A percentile compares a stretch with the other conserved stretches of the same genome.
Conservation (phyloP, 1,284 basidiomycete species). For the Termitomyces sp. region DNA sequence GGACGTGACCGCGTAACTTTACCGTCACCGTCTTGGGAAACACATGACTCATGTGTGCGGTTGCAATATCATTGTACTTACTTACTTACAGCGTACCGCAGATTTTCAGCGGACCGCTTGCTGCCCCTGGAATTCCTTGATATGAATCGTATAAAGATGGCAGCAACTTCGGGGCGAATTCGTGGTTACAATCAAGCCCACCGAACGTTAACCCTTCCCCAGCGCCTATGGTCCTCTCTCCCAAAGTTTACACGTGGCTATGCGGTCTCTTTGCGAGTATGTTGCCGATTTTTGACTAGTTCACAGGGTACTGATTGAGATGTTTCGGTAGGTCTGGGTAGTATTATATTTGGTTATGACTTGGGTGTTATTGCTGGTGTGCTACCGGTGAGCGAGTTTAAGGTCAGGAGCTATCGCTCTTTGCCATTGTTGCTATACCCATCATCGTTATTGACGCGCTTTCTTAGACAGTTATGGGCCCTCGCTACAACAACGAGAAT, state of each 20-base stretch:
- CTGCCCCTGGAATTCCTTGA: neutral
- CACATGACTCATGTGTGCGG: constrained; percentile 7
- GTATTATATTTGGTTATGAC: constrained; percentile 44
- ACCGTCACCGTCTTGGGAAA: neutral
- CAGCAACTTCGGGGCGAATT: neutral
- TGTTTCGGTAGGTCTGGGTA: constrained; percentile 32
- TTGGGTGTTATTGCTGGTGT: constrained; percentile 40
- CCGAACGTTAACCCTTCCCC: neutral
- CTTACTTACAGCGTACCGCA: too few relatives aligned
- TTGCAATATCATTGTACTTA: too few relatives aligned
- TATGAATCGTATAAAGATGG: constrained; percentile 7
- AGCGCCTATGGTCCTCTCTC: constrained; percentile 29
- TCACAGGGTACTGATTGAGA: neutral
- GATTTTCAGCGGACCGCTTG: neutral
- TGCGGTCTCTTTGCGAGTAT: constrained; percentile 54
- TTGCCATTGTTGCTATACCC: neutral
- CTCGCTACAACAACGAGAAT: constrained; percentile 29
- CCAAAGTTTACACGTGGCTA: constrained; percentile 55
- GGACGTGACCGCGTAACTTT: neutral
- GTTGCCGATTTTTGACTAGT: constrained; percentile 19
- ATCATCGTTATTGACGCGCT: neutral
- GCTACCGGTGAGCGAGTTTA: constrained; percentile 30
- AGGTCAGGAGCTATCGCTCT: constrained; percentile 15
- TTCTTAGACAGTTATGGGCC: constrained; percentile 31
- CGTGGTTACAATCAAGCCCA: neutral